phyloP scores from a whole-genome alignment of 306 rosid genomes.

The Acmispon strigosus region DNA sequence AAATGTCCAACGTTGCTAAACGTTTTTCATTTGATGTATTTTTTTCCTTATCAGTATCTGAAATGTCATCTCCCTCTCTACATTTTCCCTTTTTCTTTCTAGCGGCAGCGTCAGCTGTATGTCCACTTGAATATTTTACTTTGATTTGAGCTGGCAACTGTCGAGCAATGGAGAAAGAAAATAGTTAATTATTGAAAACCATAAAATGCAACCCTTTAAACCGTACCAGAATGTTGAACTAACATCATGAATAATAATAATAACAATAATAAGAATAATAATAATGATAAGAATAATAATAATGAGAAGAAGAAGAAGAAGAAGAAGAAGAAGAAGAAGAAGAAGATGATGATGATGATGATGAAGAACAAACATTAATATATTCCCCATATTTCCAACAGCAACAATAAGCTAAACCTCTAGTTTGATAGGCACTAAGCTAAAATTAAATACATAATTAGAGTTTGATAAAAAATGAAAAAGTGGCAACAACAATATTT shows the following conservation, averaged over 20 bases:
- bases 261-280: neutral
- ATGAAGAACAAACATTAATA: no score
- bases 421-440: no score
- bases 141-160: constrained; percentile 73
- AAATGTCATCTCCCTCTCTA: constrained; percentile 60
- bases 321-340: neutral
- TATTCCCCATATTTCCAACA: neutral
- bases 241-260: neutral
- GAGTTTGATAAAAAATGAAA: no score
- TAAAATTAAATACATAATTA: neutral
- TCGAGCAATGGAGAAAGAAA: constrained; percentile 10
- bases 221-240: neutral
- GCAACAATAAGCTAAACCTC: neutral
- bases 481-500: neutral
- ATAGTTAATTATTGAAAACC: neutral
- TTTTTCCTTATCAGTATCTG: constrained; percentile 36
- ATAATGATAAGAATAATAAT: no score
- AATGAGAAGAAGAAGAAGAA: neutral
- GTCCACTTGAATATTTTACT: constrained; percentile 52
- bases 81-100: constrained; percentile 90
- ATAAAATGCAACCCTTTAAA: neutral
- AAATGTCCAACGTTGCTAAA: constrained; percentile 80
- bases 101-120: constrained; percentile 41
- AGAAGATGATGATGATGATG: neutral
- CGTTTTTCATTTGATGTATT: constrained; percentile 32